Conservation (phyloP, 208 protist genomes). For the Leishmania gerbilli region DNA sequence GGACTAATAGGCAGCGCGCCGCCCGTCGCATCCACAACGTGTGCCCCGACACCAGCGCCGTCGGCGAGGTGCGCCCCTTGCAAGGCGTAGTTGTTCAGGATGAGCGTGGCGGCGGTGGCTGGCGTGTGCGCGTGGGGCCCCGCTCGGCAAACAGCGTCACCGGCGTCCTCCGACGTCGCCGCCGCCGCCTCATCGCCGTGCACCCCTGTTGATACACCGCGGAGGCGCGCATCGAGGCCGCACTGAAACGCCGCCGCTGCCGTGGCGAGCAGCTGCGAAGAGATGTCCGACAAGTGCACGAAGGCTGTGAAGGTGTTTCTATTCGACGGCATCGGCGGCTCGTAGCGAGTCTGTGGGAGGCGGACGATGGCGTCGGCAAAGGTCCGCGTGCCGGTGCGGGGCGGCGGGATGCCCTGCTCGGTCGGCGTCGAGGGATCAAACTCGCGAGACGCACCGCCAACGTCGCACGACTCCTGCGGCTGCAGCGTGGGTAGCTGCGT, state of each 20-base stretch:
- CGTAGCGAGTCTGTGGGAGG: conserved; percentile 15
- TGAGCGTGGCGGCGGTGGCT: conserved; percentile 12
- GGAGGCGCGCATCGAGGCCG: neutral
- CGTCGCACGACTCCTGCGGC: neutral
- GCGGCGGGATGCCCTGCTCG: conserved; percentile 4
- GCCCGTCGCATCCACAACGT: neutral
- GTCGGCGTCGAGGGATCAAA: neutral
- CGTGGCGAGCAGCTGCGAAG: conserved; percentile 20
- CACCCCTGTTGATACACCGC: neutral
- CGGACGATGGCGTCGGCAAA: neutral
- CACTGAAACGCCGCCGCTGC: conserved; percentile 2
- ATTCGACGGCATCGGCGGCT: conserved; percentile 34
- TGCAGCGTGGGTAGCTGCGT: neutral
- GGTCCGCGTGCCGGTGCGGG: neutral
- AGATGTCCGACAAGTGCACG: conserved; percentile 17
- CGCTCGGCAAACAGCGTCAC: too few species aligned
- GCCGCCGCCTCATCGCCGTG: neutral
- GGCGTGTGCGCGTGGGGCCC: conserved; percentile 1
- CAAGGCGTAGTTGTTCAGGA: neutral
- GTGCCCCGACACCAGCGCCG: neutral
- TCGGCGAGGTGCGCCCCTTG: neutral
- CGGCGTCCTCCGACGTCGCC: neutral
- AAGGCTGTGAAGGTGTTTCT: conserved; percentile 28
- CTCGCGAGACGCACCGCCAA: neutral
- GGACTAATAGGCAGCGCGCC: conserved; percentile 9